Conservation (phyloP, 129 eudicot species). For the Centaurea solstitialis region DNA sequence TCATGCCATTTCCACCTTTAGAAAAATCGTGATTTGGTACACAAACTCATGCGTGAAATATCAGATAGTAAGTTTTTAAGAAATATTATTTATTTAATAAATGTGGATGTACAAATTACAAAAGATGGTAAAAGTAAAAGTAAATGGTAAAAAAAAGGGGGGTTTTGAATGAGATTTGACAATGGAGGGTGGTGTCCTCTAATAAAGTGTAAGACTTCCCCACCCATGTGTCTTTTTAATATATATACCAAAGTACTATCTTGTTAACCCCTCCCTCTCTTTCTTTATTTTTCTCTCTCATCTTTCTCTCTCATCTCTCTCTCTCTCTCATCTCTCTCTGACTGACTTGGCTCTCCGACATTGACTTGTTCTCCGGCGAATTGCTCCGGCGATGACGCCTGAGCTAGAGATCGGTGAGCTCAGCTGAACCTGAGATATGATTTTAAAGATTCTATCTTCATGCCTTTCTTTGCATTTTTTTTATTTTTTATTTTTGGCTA, state of each 20-base stretch:
- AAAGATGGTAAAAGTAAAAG: not conserved
- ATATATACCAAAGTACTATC: conserved; percentile 13
- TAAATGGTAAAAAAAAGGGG: not conserved
- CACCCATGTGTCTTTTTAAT: conserved; percentile 18
- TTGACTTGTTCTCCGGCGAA: conserved; percentile 38
- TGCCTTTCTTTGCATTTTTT: conserved; percentile 23
- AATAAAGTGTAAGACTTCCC: conserved; percentile 15
- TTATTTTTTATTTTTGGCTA: conserved; percentile 6
- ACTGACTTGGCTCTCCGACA: conserved; percentile 46
- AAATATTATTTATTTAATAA: not conserved
- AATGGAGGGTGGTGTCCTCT: conserved; percentile 21
- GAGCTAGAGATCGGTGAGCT: conserved; percentile 62
- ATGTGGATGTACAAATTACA: not conserved
- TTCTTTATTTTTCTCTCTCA: not conserved
- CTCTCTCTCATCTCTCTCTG: not conserved
- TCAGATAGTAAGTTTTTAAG: not conserved
- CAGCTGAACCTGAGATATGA: conserved; percentile 25
- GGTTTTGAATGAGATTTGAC: conserved; percentile 25
- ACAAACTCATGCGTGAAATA: not conserved
- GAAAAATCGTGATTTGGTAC: not conserved
- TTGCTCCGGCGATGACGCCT: conserved; percentile 39
- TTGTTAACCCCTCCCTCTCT: conserved; percentile 23
- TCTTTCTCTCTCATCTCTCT: conserved; percentile 19
- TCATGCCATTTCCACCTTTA: not conserved
- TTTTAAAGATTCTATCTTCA: conserved; percentile 12